Conservation (phyloP, 495 filamentous ascomycete species). For the Hypoxylon fragiforme region DNA sequence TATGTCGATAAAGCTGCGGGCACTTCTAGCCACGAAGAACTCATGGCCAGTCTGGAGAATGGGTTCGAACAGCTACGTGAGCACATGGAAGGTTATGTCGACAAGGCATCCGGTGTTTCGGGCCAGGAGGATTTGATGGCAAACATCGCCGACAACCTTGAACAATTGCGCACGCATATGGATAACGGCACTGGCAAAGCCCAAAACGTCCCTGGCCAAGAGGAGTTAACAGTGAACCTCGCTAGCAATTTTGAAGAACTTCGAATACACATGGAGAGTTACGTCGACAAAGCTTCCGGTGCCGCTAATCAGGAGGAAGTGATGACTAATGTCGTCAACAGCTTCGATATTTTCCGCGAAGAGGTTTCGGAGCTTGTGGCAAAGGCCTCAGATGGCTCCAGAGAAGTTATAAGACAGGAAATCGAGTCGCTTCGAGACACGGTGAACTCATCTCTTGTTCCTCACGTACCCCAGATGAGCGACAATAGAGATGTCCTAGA, state of each 20-base stretch:
- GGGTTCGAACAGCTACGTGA: constrained; percentile 74
- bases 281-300: constrained; percentile 70
- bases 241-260: constrained; percentile 63
- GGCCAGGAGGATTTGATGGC: constrained; percentile 75
- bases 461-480: constrained; percentile 50
- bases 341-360: constrained; percentile 70
- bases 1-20: constrained; percentile 46
- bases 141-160: constrained; percentile 48
- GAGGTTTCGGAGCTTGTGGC: constrained; percentile 64
- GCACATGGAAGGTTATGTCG: constrained; percentile 78
- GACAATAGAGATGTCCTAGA: constrained; percentile 65
- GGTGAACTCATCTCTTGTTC: constrained; percentile 69
- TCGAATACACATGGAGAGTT: constrained; percentile 69
- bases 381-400: constrained; percentile 48
- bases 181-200: constrained; percentile 71
- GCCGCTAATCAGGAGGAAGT: constrained; percentile 75
- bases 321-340: constrained; percentile 70
- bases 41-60: constrained; percentile 79
- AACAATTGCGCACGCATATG: constrained; percentile 57
- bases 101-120: constrained; percentile 64
- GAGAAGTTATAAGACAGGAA: constrained; percentile 74
- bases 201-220: constrained; percentile 67
- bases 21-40: constrained; percentile 68
- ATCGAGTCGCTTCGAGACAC: constrained; percentile 76
- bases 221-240: constrained; percentile 75